Conservation (phyloP, 2,329 filamentous ascomycete genomes). For the Phyllosticta capitalensis region DNA sequence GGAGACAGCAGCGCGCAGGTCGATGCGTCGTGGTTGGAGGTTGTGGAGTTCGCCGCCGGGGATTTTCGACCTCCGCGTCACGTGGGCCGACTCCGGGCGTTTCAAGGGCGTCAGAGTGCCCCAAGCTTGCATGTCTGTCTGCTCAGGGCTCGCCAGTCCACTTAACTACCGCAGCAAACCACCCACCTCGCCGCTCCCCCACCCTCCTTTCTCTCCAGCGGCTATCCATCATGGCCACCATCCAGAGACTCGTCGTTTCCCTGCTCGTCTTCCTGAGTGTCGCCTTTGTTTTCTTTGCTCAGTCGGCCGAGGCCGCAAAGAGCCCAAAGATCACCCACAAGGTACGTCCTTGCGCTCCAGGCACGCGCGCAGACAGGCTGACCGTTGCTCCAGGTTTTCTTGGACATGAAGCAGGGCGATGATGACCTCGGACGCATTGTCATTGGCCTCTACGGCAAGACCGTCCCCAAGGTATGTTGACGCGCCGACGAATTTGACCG, state of each 20-base stretch:
- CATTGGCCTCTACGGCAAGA: conserved; percentile 80
- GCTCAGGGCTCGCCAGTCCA: not conserved
- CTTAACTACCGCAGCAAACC: conserved; percentile 2
- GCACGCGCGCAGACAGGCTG: conserved; percentile 2
- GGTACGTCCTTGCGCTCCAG: conserved; percentile 34
- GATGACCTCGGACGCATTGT: conserved; percentile 65
- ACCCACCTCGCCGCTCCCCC: not conserved
- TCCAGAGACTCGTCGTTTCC: conserved; percentile 62
- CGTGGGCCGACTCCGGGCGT: not conserved
- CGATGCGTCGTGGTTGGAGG: too few species aligned
- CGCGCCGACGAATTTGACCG: not conserved
- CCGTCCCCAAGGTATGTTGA: conserved; percentile 57
- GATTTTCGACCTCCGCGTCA: conserved; percentile 2
- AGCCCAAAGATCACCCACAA: conserved; percentile 95
- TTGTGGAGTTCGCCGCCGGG: not conserved
- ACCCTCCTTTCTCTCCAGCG: conserved; percentile 1
- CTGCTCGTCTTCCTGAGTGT: conserved; percentile 68
- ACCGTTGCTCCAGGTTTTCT: conserved; percentile 52
- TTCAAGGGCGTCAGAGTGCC: conserved; percentile 6
- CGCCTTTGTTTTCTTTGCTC: conserved; percentile 64
- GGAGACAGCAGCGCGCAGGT: not conserved
- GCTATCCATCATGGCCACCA: conserved; percentile 56
- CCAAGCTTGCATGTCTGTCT: not conserved
- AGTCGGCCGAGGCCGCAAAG: conserved; percentile 64
- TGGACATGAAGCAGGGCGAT: conserved; percentile 72